phyloP scores from a whole-genome alignment of 331 rosid genomes.

The Rhamnella rubrinervis region DNA sequence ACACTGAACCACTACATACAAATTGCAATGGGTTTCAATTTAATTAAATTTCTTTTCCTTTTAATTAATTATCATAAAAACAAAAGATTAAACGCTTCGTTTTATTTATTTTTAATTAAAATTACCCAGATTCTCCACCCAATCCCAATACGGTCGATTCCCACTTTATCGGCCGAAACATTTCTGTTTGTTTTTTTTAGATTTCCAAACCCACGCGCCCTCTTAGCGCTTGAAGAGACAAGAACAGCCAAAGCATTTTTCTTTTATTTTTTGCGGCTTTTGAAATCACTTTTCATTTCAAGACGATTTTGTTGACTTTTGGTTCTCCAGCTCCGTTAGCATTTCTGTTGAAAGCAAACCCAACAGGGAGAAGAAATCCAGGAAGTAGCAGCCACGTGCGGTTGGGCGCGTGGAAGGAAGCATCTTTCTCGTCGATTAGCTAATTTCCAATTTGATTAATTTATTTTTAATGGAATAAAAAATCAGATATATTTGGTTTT shows the following conservation, averaged over 20 bases:
- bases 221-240: neutral
- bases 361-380: neutral
- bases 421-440: neutral
- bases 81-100: constrained; percentile 3
- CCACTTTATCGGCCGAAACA: constrained; percentile 11
- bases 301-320: neutral
- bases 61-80: neutral
- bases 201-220: neutral
- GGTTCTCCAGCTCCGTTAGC: too few relatives aligned
- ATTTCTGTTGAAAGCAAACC: too few relatives aligned
- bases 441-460: neutral
- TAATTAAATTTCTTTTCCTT: neutral
- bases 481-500: neutral
- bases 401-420: neutral
- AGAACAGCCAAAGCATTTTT: too few relatives aligned
- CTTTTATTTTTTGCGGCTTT: too few relatives aligned
- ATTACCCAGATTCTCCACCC: constrained; percentile 41
- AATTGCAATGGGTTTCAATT: too few relatives aligned
- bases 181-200: neutral
- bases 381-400: neutral
- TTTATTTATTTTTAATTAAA: neutral
- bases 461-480: neutral
- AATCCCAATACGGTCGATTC: constrained; percentile 43
- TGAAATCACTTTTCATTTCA: neutral
- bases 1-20: too few relatives aligned